A percentile compares a stretch with the other conserved stretches of the same genome.
phyloP scores from a whole-genome alignment of 2,329 filamentous ascomycete species.

The Hortaea sp. region DNA sequence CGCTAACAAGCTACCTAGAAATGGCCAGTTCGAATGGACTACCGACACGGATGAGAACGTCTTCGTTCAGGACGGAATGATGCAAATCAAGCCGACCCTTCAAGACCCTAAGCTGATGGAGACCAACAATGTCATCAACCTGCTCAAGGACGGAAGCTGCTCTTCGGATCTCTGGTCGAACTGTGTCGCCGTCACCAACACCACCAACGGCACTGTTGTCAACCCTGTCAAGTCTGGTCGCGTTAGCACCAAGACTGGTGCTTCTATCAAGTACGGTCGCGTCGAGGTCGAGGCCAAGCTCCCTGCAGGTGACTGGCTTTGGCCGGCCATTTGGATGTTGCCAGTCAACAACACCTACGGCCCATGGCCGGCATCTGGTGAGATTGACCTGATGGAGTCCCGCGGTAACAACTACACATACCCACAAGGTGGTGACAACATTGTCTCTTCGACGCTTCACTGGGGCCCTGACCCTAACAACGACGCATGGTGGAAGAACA shows the following conservation, averaged over 20 bases:
- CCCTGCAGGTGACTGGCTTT: conserved; percentile 73
- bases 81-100: conserved; percentile 68
- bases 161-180: conserved; percentile 49
- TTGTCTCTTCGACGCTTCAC: conserved; percentile 68
- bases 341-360: conserved; percentile 64
- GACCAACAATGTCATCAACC: conserved; percentile 57
- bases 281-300: conserved; percentile 71
- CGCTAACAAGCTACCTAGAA: conserved; percentile 37
- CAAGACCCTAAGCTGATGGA: conserved; percentile 59
- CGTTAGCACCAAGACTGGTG: conserved; percentile 62
- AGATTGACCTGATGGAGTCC: conserved; percentile 74
- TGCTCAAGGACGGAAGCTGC: conserved; percentile 56
- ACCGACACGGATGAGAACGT: conserved; percentile 64
- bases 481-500: conserved; percentile 76
- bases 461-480: conserved; percentile 66
- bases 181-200: conserved; percentile 65
- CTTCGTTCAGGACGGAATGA: conserved; percentile 56
- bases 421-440: conserved; percentile 67
- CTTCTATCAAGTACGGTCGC: conserved; percentile 67
- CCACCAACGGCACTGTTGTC: conserved; percentile 65
- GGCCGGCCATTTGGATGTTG: conserved; percentile 90
- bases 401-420: conserved; percentile 77
- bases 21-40: conserved; percentile 72
- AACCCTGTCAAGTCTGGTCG: conserved; percentile 70
- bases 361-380: conserved; percentile 66